phyloP scores from a whole-genome alignment of 2,329 filamentous ascomycete genomes.

The Lachnellula subtilissima region DNA sequence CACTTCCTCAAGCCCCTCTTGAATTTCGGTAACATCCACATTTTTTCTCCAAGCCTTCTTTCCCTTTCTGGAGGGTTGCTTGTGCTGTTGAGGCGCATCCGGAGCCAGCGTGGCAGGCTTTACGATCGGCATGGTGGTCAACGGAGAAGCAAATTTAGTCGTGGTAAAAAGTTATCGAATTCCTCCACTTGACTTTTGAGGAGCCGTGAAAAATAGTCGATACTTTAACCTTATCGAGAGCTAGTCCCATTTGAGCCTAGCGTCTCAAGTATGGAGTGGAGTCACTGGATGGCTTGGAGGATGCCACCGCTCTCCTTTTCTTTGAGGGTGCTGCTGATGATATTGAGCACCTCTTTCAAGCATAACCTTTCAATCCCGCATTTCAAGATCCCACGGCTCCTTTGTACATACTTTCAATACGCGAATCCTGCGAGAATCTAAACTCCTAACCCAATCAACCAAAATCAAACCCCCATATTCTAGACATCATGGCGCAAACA shows the following conservation, averaged over 20 bases:
- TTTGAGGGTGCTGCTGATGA: not conserved
- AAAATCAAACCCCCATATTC: not conserved
- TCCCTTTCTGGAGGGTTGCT: constrained; percentile 88
- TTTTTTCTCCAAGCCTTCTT: constrained; percentile 99
- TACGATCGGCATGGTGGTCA: constrained; percentile 28
- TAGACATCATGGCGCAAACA: constrained; percentile 70
- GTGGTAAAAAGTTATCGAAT: not conserved
- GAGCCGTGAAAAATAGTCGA: not conserved
- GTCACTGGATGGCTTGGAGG: not conserved
- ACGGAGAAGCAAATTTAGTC: not conserved
- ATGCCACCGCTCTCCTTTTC: constrained; percentile 8
- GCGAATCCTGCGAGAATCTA: not conserved
- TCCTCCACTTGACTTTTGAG: not conserved
- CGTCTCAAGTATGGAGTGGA: not conserved
- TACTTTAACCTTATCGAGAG: not conserved
- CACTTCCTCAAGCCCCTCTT: constrained; percentile 74
- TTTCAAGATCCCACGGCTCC: constrained; percentile 5
- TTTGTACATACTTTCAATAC: constrained; percentile 14
- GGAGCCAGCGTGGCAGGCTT: constrained; percentile 39
- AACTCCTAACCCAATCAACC: not conserved
- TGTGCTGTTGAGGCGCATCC: constrained; percentile 71
- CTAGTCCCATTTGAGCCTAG: not conserved
- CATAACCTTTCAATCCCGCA: not conserved
- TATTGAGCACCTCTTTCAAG: too few species aligned
- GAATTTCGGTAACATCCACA: constrained; percentile 84